Percentiles rank a stretch among this genome's conserved stretches.
phyloP scores from a whole-genome alignment of 306 rosid species.

The Medicago ruthenica region DNA sequence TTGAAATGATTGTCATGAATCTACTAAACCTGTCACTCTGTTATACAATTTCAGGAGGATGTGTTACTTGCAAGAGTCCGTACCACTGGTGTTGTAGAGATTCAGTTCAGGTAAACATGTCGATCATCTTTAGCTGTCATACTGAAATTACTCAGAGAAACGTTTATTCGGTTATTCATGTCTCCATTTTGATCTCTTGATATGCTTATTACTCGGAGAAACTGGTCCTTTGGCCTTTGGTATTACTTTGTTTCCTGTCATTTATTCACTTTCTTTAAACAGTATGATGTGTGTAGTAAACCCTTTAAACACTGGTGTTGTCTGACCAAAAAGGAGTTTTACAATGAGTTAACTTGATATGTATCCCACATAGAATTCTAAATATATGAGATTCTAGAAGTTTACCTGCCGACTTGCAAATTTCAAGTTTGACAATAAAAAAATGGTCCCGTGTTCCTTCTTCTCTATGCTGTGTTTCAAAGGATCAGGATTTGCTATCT shows the following conservation, averaged over 20 bases:
- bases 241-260: background rate
- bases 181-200: constrained; percentile 10
- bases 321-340: background rate
- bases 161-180: constrained; percentile 28
- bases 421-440: background rate
- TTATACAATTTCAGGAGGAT: constrained; percentile 77
- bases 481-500: background rate
- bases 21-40: constrained; percentile 24
- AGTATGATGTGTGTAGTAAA: background rate
- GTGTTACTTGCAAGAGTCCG: constrained; percentile 96
- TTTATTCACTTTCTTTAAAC: background rate
- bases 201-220: constrained; percentile 16
- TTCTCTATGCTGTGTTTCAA: background rate
- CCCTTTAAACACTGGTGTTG: background rate
- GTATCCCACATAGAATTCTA: background rate
- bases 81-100: constrained; percentile 98
- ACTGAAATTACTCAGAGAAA: constrained; percentile 14
- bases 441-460: background rate
- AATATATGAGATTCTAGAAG: background rate
- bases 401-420: background rate
- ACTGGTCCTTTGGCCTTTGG: background rate
- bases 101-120: constrained; percentile 89
- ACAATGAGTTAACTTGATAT: background rate
- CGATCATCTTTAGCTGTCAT: constrained; percentile 9
- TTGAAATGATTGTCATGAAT: constrained; percentile 31